Evolutionary conservation across 1,284 basidiomycete genomes (phyloP), one percentile per base, ranked within the genome.

Genomic region (Paramarasmius palmivorus): DNA sequence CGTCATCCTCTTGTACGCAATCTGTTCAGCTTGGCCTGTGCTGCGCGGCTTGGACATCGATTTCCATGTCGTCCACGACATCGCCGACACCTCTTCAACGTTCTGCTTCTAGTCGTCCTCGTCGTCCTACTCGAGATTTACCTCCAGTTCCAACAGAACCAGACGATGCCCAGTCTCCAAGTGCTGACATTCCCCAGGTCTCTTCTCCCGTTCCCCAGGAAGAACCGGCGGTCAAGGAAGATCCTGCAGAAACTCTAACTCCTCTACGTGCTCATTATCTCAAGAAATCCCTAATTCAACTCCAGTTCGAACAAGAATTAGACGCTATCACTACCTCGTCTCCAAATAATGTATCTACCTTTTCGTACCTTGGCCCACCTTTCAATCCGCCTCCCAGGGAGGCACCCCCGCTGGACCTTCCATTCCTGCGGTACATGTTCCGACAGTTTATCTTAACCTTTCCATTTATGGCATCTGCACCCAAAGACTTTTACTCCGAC

Each of bases 241-340:
- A 44, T 25, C 52, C 53, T 45, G 20, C 50, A 49, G 41, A 56
- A 53, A 17, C 55, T 17, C 47, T 96, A 45, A 92, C 92, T 0
- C 91, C 95, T 4, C 73, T 95, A 26, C 86, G 93, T 37, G 93
- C 93, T 1, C 95, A 98, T 67, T 98, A 98, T 70, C 88, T 98
- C 67, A 98, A 97, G 75, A 95, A 96, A 71, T 82, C 90, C n/a
- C 85, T 98, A 51, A 83, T 98, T 42, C 84, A 90, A 60, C 84
- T 97, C 40, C 88, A 98, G 68, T 86, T 96, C 59, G 72, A 77
- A 59, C 74, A 76, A 35, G 95, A 98, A 70, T 79, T 97, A 52
- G 77, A 83, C 56, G 75, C 79, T 38, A 79, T 95, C 60, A 83
- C 85, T 4, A 81, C 82, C 53, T 70, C 79, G 7, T 68, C 77